Base-by-base conservation (phyloP, 2,329 filamentous ascomycete species). In the Orbilia brochopaga region DNA sequence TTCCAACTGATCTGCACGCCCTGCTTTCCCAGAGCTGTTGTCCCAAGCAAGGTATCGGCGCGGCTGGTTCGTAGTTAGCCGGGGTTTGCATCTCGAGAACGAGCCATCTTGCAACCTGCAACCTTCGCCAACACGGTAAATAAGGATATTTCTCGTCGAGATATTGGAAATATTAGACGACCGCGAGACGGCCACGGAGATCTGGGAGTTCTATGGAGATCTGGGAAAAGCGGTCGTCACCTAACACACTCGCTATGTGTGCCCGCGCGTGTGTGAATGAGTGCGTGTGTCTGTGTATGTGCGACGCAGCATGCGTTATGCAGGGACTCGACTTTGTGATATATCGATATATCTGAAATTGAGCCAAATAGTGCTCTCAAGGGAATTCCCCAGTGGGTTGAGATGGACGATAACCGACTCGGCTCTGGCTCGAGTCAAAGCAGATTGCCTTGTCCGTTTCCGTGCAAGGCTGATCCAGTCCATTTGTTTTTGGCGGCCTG, bases 241-340 rank as follows among this genome's bases (percentile, higher is more conserved):
- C 15, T 6, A 52, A 2, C 15, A n/a, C n/a, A n/a, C n/a, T n/a
- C n/a, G n/a, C 17, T 56, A 37, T 42, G 35, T 42, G 27, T 37
- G 24, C 27, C 6, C 11, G 17, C 51, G 24, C 23, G 17, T n/a
- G 8, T 15, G 6, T 21, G n/a, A n/a, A n/a, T n/a, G n/a, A n/a
- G n/a, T n/a, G n/a, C n/a, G n/a, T n/a, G 32, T 52, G 40, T 17
- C 17, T 10, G 7, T 8, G n/a, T 10, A n/a, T 44, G 44, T 30
- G 50, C 11, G 17, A 30, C 50, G 19, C 50, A 23, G 37, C 54
- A 59, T 64, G 53, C 58, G 48, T 54, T 72, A 72, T 72, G 66
- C 66, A 72, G 66, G 66, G 66, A 72, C 66, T 60, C 23, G 40
- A 64, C 60, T 72, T 50, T 64, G 66, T 72, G 66, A 72, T 60